Conservation (phyloP, 225 moss, liverwort and hornwort species). For the Takakia lepidozioides region DNA sequence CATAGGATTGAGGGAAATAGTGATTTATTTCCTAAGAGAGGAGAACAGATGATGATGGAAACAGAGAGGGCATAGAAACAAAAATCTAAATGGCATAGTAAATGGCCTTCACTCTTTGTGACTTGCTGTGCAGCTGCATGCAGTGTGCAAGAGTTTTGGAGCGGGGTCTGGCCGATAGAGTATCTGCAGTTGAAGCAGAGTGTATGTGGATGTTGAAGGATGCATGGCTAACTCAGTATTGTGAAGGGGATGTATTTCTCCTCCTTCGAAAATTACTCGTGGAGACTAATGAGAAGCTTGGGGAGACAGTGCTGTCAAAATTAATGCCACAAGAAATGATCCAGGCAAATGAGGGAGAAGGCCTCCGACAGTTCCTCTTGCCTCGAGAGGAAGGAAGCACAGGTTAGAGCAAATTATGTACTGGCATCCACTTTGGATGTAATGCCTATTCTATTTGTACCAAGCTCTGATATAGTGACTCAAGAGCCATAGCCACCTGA, state of each 20-base stretch:
- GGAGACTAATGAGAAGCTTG: conserved; percentile 92
- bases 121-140: conserved; percentile 59
- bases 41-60: no score
- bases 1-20: no score
- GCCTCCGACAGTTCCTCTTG: conserved; percentile 67
- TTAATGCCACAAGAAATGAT: conserved; percentile 54
- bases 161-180: conserved; percentile 81
- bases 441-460: no score
- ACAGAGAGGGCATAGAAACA: no score
- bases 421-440: no score
- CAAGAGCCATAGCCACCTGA: no score
- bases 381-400: conserved; percentile 28
- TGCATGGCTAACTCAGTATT: conserved; percentile 71
- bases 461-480: no score
- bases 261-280: conserved; percentile 82
- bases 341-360: conserved; percentile 40
- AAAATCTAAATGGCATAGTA: no score
- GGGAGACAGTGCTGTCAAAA: conserved; percentile 64
- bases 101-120: background rate
- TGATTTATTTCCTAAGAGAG: no score
- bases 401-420: conserved; percentile 15
- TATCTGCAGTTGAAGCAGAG: conserved; percentile 64
- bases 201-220: conserved; percentile 63
- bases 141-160: conserved; percentile 75
- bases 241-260: conserved; percentile 60